These are phyloP conservation scores for Phytophthora litchii DNA, from an alignment of 352 stramenopile genomes.

Conservation along the genomic window DNA sequence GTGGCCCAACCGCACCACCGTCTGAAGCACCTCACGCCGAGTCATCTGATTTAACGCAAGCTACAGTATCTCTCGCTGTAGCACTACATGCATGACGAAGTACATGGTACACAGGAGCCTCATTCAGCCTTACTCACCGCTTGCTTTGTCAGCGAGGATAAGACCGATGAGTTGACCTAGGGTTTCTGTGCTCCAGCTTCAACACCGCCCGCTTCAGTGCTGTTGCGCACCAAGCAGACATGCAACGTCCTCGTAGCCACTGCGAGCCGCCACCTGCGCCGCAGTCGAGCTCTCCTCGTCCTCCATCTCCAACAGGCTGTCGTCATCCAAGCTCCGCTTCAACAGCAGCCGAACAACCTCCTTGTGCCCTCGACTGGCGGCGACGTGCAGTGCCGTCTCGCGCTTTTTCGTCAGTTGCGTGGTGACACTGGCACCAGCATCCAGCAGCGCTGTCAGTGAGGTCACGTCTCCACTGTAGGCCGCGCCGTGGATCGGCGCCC, in stretches of 20 bases:
- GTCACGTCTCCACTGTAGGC: conserved; percentile 46
- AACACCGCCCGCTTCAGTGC: not conserved
- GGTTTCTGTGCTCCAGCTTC: not conserved
- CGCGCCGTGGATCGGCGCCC: conserved; percentile 59
- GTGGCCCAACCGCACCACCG: not conserved
- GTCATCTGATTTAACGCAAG: not conserved
- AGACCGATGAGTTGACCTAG: not conserved
- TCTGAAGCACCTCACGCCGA: not conserved
- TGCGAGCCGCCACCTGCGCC: conserved; percentile 32
- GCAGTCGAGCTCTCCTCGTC: conserved; percentile 32
- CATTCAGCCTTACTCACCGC: not conserved
- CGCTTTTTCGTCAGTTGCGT: conserved; percentile 28
- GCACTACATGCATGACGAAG: too few species aligned
- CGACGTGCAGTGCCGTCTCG: conserved; percentile 48
- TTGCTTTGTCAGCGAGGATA: conserved; percentile 10
- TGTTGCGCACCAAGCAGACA: conserved; percentile 19
- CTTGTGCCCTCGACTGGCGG: conserved; percentile 31
- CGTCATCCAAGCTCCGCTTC: conserved; percentile 12
- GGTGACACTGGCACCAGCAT: conserved; percentile 22
- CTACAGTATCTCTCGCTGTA: not conserved
- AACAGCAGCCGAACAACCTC: conserved; percentile 32
- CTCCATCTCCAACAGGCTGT: conserved; percentile 21
- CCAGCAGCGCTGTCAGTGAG: conserved; percentile 28
- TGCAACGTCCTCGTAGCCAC: conserved; percentile 31
- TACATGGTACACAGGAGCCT: not conserved